Conservation (phyloP, 345 rosid genomes). For the Gossypium bickii region DNA sequence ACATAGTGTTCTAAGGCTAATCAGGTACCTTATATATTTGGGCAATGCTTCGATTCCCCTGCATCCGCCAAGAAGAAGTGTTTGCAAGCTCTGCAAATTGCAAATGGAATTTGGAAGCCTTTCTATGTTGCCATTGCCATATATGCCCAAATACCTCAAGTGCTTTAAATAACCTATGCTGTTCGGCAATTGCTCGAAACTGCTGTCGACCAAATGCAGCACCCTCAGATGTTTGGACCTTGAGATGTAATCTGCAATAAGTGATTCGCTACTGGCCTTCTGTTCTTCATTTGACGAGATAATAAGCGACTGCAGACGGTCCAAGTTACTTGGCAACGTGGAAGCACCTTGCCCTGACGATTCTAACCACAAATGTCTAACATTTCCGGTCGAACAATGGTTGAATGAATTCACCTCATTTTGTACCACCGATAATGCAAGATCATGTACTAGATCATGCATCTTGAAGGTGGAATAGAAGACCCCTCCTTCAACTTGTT, state of each 20-base stretch:
- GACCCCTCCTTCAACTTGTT: background rate
- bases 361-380: background rate
- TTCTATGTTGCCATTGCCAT: background rate
- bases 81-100: background rate
- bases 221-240: background rate
- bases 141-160: background rate
- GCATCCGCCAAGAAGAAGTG: background rate
- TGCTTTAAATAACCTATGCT: background rate
- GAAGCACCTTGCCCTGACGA: background rate
- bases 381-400: background rate
- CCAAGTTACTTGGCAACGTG: background rate
- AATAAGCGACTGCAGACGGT: background rate
- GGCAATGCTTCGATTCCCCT: background rate
- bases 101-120: background rate
- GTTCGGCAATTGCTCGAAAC: background rate
- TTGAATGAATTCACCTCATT: background rate
- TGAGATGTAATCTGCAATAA: background rate
- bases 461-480: background rate
- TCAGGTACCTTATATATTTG: background rate
- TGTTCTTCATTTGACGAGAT: background rate
- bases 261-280: background rate
- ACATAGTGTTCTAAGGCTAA: background rate
- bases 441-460: background rate
- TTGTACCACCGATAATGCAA: background rate
- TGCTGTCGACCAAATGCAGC: background rate